These are phyloP conservation scores for Colletotrichum graminicola DNA, from an alignment of 2,329 filamentous ascomycete species.

Conservation along the genomic window DNA sequence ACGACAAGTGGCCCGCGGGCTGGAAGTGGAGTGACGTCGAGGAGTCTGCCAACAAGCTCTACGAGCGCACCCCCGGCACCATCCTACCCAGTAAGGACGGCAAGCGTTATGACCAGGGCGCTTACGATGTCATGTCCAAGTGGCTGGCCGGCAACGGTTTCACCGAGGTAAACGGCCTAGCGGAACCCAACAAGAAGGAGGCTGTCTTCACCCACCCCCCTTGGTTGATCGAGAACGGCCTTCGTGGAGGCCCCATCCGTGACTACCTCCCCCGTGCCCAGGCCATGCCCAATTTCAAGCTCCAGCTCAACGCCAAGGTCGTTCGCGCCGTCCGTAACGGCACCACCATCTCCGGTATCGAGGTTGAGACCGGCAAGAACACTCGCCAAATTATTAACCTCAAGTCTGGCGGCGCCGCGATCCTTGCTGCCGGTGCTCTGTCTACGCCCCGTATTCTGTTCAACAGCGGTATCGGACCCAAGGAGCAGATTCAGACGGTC, in stretches of 20 bases:
- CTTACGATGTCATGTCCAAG: constrained; percentile 39
- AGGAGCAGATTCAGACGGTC: constrained; percentile 59
- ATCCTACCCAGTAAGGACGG: constrained; percentile 42
- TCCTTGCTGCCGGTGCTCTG: constrained; percentile 43
- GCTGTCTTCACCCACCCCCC: constrained; percentile 43
- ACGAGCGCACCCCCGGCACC: constrained; percentile 43
- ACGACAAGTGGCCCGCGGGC: constrained; percentile 42
- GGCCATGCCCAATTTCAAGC: constrained; percentile 53
- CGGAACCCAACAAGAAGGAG: constrained; percentile 42
- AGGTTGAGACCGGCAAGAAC: constrained; percentile 43
- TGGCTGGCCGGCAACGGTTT: constrained; percentile 42
- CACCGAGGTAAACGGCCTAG: constrained; percentile 41
- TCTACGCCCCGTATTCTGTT: constrained; percentile 62
- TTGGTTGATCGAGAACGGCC: constrained; percentile 42
- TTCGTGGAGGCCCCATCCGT: constrained; percentile 43
- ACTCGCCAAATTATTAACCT: constrained; percentile 44
- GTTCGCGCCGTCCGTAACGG: constrained; percentile 43
- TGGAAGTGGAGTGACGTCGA: constrained; percentile 44
- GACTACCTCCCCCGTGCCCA: constrained; percentile 57
- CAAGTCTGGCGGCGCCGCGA: constrained; percentile 40
- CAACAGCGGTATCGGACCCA: constrained; percentile 67
- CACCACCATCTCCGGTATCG: constrained; percentile 53
- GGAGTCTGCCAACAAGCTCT: constrained; percentile 42
- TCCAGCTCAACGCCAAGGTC: constrained; percentile 44
- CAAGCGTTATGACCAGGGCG: constrained; percentile 43